These are phyloP conservation scores for Didymella sp. DNA, from an alignment of 2,329 filamentous ascomycete species.

Conservation along the genomic window DNA sequence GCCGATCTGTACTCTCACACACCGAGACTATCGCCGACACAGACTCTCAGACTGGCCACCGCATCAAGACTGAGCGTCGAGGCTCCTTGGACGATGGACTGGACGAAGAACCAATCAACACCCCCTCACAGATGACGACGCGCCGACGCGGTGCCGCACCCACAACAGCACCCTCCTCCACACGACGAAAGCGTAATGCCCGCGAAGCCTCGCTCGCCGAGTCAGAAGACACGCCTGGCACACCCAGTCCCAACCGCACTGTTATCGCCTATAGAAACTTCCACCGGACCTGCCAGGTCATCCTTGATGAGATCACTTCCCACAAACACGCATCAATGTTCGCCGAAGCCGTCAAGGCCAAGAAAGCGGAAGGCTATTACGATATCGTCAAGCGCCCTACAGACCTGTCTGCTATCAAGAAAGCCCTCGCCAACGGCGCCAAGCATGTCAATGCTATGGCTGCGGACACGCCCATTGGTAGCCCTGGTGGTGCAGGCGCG, in stretches of 20 bases:
- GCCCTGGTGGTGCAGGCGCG: conserved; percentile 63
- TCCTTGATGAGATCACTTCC: conserved; percentile 60
- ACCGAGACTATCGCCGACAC: conserved; percentile 53
- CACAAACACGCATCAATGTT: conserved; percentile 63
- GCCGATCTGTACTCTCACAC: conserved; percentile 57
- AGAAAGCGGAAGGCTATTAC: conserved; percentile 59
- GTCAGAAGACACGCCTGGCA: conserved; percentile 39
- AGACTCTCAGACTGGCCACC: conserved; percentile 48
- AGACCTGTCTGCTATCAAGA: conserved; percentile 59
- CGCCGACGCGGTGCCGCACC: conserved; percentile 38
- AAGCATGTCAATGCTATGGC: conserved; percentile 65
- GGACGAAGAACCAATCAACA: conserved; percentile 46
- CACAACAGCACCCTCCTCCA: conserved; percentile 33
- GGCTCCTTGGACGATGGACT: conserved; percentile 53
- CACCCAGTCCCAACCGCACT: conserved; percentile 36
- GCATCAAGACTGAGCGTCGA: conserved; percentile 56
- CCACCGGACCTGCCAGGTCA: conserved; percentile 54
- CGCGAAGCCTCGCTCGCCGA: conserved; percentile 44
- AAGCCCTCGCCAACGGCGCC: conserved; percentile 56
- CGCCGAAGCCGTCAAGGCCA: conserved; percentile 57
- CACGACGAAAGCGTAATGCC: conserved; percentile 53
- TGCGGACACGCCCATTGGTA: conserved; percentile 64
- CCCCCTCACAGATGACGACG: conserved; percentile 42
- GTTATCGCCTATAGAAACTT: conserved; percentile 59
- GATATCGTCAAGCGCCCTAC: conserved; percentile 61